These are phyloP conservation scores for Melaleuca quinquenervia DNA, from an alignment of 345 rosid species.

Conservation along the genomic window DNA sequence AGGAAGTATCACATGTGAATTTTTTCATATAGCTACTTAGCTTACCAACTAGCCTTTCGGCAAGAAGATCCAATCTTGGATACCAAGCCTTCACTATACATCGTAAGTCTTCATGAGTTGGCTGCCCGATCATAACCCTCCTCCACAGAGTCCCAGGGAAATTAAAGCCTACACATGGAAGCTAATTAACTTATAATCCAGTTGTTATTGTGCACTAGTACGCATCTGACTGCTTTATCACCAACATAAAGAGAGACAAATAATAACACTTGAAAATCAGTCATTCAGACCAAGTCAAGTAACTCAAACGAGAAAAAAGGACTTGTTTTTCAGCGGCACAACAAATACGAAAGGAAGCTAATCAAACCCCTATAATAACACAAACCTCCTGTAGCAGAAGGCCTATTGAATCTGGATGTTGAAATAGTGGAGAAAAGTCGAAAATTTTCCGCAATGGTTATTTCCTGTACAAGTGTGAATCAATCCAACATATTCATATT, in stretches of 20 bases:
- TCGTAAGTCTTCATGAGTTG: constrained; percentile 50
- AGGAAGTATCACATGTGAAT: neutral
- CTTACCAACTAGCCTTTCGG: constrained; percentile 65
- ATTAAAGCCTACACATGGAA: constrained; percentile 38
- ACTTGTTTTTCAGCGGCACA: neutral
- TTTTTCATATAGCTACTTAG: neutral
- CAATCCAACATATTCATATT: neutral
- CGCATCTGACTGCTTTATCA: neutral
- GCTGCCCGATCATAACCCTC: constrained; percentile 66
- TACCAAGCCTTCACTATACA: constrained; percentile 49
- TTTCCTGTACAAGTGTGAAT: constrained; percentile 44
- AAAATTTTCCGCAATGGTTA: constrained; percentile 72
- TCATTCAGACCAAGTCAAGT: neutral
- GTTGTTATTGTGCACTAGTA: neutral
- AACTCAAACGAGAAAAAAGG: neutral
- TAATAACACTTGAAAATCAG: neutral
- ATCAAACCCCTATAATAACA: neutral
- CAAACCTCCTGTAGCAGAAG: constrained; percentile 42
- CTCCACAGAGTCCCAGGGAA: constrained; percentile 67
- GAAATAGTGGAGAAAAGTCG: constrained; percentile 80
- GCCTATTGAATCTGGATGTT: constrained; percentile 37
- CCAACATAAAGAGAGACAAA: neutral
- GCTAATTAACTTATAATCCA: neutral
- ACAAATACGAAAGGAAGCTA: neutral
- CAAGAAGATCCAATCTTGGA: constrained; percentile 55